Evolutionary conservation across 306 rosid genomes (phyloP), one percentile per base, ranked within the genome.

Genomic region (Quercus engelmannii): DNA sequence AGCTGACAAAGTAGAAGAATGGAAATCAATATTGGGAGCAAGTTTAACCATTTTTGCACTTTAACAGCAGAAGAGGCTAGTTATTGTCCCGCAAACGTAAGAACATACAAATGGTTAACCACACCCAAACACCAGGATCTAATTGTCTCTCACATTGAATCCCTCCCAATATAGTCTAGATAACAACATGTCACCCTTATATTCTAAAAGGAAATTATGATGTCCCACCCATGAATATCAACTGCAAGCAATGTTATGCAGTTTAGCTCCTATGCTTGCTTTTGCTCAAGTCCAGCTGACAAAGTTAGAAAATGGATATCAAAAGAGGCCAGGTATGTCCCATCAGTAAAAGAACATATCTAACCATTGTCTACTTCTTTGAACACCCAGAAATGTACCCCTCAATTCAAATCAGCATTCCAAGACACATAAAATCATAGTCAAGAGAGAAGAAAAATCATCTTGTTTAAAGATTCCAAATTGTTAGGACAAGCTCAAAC

Each of bases 31-130:
- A 46, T 43, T 57, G 52, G 97, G 88, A 82, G 79, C 85, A 75
- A 85, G 71, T 59, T 84, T 82, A 80, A 64, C 86, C 64, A 82
- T 79, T 43, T 62, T 79, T 75, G 77, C 89, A 82, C 76, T 23
- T 14, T 0, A 23, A 80, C 28, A 55, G 83, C 79, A 78, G 74
- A 80, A 83, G 79, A 78, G 31, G 82, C 78, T 69, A 61, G 76
- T 71, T 26, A 62, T 81, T 80, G 78, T 80, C 87, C 91, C 94
- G 31, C 46, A 9, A 28, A 41, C 3, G 2, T 41, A 41, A 41
- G 46, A 41, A 41, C 46, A 20, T 30, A 56, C 5, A 20, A 19
- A 15, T 1, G 11, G 46, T 41, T 41, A 41, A 41, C 12, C 12
- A 41, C 11, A 59, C 15, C 65, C 30, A 23, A 59, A 31, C 25